Evolutionary conservation across 2,329 filamentous ascomycete species (phyloP).

Genomic region (Plectosphaerella plurivora): DNA sequence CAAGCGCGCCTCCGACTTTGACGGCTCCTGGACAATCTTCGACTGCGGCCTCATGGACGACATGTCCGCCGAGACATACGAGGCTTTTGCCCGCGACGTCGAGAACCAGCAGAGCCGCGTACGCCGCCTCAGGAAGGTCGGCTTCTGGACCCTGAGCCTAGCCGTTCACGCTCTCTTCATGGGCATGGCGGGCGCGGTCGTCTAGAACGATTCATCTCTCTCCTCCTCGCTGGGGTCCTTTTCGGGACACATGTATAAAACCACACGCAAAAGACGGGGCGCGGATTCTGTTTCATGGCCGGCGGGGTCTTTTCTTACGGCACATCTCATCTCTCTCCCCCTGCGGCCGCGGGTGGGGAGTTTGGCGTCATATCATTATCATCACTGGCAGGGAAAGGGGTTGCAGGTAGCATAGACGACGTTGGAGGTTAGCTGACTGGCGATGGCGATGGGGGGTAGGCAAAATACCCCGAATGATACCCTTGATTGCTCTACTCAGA

Average conservation of each 20-base stretch:
- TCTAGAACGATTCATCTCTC: conserved; percentile 26
- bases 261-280: background rate
- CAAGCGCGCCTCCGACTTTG: conserved; percentile 83
- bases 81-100: conserved; percentile 88
- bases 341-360: conserved; percentile 1
- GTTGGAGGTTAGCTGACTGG: too few species aligned
- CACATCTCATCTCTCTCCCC: background rate
- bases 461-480: background rate
- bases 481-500: background rate
- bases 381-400: background rate
- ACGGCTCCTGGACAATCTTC: conserved; percentile 91
- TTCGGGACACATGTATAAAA: conserved; percentile 3
- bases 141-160: conserved; percentile 90
- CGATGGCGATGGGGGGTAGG: background rate
- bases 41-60: conserved; percentile 95
- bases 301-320: too few species aligned
- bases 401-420: too few species aligned
- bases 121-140: conserved; percentile 88
- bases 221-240: background rate
- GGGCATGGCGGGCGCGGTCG: conserved; percentile 82
- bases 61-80: conserved; percentile 86
- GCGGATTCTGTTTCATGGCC: background rate
- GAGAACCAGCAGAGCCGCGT: conserved; percentile 83
- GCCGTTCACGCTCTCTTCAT: conserved; percentile 92
- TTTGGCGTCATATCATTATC: background rate